phyloP scores from a whole-genome alignment of 2,329 filamentous ascomycete species.

The Sporothrix luriei region DNA sequence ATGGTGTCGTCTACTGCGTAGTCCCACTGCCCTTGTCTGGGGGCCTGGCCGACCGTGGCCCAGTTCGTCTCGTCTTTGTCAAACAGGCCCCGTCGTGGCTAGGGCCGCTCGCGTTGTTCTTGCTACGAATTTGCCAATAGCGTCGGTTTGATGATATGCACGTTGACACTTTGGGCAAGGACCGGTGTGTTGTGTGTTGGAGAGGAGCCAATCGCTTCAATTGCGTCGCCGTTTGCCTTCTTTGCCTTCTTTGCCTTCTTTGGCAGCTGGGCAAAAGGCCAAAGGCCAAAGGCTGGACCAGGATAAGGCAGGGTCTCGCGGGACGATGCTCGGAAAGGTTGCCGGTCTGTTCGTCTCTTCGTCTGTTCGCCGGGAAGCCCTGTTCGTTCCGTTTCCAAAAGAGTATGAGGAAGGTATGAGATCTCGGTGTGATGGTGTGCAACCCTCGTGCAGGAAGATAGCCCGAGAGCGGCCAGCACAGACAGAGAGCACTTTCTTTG shows the following conservation, averaged over 20 bases:
- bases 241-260: not conserved
- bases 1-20: not conserved
- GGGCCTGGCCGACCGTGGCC: not conserved
- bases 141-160: not conserved
- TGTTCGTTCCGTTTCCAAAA: not conserved
- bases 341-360: conserved; percentile 15
- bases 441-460: not conserved
- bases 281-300: not conserved
- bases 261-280: not conserved
- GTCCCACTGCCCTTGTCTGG: not conserved
- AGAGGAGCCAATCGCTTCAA: not conserved
- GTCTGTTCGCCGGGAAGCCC: no score
- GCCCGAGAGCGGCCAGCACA: not conserved
- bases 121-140: not conserved
- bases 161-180: conserved; percentile 8
- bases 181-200: not conserved
- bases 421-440: not conserved
- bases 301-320: not conserved
- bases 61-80: conserved; percentile 21
- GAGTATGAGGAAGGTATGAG: not conserved
- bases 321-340: not conserved
- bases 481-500: not conserved
- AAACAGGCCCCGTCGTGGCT: not conserved
- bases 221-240: not conserved
- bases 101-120: not conserved